These are phyloP conservation scores for Cerrena zonata DNA, from an alignment of 1,284 basidiomycete genomes.

Conservation along the genomic window DNA sequence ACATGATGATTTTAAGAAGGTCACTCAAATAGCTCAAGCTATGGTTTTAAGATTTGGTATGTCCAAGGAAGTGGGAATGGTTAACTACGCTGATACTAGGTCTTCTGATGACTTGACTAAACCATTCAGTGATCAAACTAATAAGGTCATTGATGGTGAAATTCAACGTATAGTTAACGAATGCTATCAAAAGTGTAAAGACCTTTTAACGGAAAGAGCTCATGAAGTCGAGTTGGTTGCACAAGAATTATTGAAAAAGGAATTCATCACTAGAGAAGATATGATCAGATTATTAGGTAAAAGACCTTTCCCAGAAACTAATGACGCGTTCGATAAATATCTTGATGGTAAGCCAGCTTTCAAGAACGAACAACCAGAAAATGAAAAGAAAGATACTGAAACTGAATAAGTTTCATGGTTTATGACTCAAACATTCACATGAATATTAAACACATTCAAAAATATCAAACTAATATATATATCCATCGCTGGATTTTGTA, in stretches of 20 bases:
- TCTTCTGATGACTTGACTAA: constrained; percentile 89
- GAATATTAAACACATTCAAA: too few species aligned
- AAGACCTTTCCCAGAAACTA: constrained; percentile 72
- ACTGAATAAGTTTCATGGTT: too few species aligned
- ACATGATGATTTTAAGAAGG: constrained; percentile 95
- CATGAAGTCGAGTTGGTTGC: constrained; percentile 94
- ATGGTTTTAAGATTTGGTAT: constrained; percentile 91
- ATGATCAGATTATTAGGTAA: constrained; percentile 84
- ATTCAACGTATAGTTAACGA: constrained; percentile 64
- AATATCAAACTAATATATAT: too few species aligned
- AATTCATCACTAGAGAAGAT: constrained; percentile 85
- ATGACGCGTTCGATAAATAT: constrained; percentile 92
- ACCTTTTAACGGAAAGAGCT: constrained; percentile 77
- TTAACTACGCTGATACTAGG: constrained; percentile 86
- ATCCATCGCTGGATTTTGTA: too few species aligned
- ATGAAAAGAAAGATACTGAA: too few species aligned
- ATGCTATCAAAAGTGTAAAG: constrained; percentile 82
- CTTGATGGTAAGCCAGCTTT: constrained; percentile 81
- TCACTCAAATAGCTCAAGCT: constrained; percentile 96
- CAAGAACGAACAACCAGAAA: too few species aligned
- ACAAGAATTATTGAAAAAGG: constrained; percentile 82
- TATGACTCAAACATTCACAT: too few species aligned
- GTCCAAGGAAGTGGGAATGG: constrained; percentile 90
- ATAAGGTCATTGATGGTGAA: constrained; percentile 85
- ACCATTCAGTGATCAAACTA: constrained; percentile 96